Evolutionary conservation across 1,139 yeast species (phyloP).

Genomic region (Blastobotrys malaysiensis): DNA sequence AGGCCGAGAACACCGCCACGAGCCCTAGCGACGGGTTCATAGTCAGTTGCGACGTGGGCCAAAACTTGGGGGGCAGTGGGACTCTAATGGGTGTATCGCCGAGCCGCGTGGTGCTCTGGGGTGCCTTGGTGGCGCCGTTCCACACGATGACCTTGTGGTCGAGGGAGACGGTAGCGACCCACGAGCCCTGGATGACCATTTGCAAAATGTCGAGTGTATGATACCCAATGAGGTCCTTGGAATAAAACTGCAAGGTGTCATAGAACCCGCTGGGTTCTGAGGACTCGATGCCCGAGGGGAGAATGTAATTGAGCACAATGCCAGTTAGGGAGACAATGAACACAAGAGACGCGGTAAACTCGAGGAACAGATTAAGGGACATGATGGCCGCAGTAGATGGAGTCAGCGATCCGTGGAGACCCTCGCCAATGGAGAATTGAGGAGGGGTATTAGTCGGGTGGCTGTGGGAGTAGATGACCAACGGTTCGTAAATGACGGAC

Average conservation of each 20-base stretch:
- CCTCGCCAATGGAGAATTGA: constrained; percentile 7
- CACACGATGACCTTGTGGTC: constrained; percentile 68
- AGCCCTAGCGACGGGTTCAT: constrained; percentile 57
- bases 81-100: constrained; percentile 7
- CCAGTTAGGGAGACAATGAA: constrained; percentile 40
- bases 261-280: constrained; percentile 13
- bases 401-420: constrained; percentile 12
- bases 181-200: constrained; percentile 49
- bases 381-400: constrained; percentile 8
- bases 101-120: constrained; percentile 1
- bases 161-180: constrained; percentile 60
- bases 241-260: constrained; percentile 30
- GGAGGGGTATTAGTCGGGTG: neutral
- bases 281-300: constrained; percentile 20
- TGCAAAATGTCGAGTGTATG: constrained; percentile 61
- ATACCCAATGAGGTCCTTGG: constrained; percentile 51
- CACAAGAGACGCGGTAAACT: constrained; percentile 40
- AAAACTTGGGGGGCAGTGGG: constrained; percentile 42
- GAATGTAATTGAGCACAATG: constrained; percentile 33
- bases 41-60: constrained; percentile 64
- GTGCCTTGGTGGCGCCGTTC: constrained; percentile 49
- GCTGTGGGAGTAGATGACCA: constrained; percentile 11
- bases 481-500: constrained; percentile 14
- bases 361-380: constrained; percentile 22
- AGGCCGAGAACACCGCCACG: constrained; percentile 51